Evolutionary conservation across 352 stramenopile genomes (phyloP), one percentile per base, ranked within the genome.

Genomic region (Blastocystis sp.): DNA sequence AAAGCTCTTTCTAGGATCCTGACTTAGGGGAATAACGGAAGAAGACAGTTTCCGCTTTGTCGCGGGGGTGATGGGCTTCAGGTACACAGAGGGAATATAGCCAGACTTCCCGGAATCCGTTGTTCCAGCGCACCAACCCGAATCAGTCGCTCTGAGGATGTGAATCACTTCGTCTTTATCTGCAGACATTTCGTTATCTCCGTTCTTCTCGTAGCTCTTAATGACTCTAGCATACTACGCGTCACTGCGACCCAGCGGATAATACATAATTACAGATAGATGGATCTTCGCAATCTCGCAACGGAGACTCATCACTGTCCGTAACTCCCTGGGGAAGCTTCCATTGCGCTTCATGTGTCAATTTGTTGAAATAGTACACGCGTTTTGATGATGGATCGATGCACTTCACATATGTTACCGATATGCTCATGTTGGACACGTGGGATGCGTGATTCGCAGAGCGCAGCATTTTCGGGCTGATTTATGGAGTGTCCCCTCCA

Each of bases 321-420:
- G 67, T 41, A 24, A 85, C 35, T 50, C 74, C 74, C n/a, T 19
- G 26, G 2, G 74, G 74, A 50, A 62, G 16, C 10, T 26, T 37
- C 51, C 55, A 69, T 50, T 67, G 60, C 13, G 55, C 60, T 69
- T 85, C 74, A 12, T 69, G 74, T 19, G 51, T 85, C 12, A 51
- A 70, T 9, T 62, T 66, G 41, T 85, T 85, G 50, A 50, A 85
- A 24, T 85, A 85, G 19, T 85, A 85, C 35, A 85, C 55, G 33
- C 45, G 35, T 6, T 62, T 69, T 12, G 74, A 59, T 19, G 26
- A 21, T 45, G 74, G 74, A 67, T 85, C 74, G 21, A 67, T 21
- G n/a, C 74, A 85, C 74, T 85, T 85, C 55, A 85, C 74, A 29
- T 67, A 65, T 21, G n/a, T 63, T 37, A 65, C 6, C 59, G 37